Evolutionary conservation across 2,329 filamentous ascomycete genomes (phyloP), one percentile per base, ranked within the genome.

Genomic region (Phialocephala subalpina): DNA sequence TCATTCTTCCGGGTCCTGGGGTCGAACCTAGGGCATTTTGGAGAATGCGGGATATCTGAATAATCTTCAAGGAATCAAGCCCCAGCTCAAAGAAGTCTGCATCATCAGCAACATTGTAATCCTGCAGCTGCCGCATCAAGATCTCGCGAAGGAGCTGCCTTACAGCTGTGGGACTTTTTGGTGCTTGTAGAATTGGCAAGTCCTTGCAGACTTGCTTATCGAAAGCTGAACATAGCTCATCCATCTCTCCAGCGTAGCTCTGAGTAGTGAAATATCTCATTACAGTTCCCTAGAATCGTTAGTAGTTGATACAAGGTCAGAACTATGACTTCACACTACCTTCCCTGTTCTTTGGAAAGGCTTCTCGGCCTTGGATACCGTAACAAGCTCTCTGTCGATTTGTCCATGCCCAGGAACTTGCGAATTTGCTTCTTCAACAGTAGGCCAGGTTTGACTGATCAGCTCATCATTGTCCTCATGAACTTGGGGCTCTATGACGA

Each of bases 311-410:
- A 5, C 20, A 12, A 53, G 3, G 8, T 25, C n/a, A 25, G 47
- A n/a, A 53, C 20, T 33, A 4, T 33, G 29, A 33, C 4, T 33
- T 53, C 11, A 53, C 47, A 7, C n/a, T 53, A 53, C 79, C 63
- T 82, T 81, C 0, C 72, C 72, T 6, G 79, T 73, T 49, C 77
- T 73, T 0, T 73, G 66, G 62, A 81, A 75, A 0, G 78, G 78
- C 68, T 78, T 79, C 0, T 72, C 73, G 0, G 74, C 55, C 11
- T 68, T 65, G 0, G 76, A 71, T 18, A 81, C 75, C 2, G 74
- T 36, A 20, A 81, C 76, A 35, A 73, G 64, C 0, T 64, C 65
- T 55, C 74, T 76, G 0, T 67, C 76, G 7, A 71, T 70, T 33
- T 73, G 69, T 2, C 72, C 76, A 68, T 78, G 73, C 2, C 70